Conservation (phyloP, 371 early-diverging fungal species). For the Mortierella sp. region DNA sequence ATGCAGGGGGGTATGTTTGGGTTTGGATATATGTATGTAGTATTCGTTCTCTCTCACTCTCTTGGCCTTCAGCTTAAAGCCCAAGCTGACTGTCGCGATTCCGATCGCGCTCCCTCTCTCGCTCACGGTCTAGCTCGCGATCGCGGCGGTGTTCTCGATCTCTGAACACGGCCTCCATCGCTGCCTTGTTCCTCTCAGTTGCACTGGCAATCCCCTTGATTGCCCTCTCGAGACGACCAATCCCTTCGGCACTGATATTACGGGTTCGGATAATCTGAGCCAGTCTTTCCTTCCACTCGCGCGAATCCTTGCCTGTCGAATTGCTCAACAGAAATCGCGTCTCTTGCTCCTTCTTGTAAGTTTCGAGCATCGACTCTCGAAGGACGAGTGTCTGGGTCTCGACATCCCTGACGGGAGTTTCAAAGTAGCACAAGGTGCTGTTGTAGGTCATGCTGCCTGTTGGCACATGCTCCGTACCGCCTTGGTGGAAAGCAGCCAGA, state of each 20-base stretch:
- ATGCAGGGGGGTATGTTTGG: too few relatives aligned
- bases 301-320: constrained; percentile 46
- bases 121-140: constrained; percentile 30
- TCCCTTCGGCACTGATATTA: constrained; percentile 36
- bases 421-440: constrained; percentile 46
- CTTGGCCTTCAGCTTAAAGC: neutral
- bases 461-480: constrained; percentile 51
- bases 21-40: neutral
- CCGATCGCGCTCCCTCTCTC: constrained; percentile 27
- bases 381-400: constrained; percentile 30
- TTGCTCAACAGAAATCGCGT: constrained; percentile 49
- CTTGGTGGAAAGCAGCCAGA: constrained; percentile 47
- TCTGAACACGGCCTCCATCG: constrained; percentile 39
- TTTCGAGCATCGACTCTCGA: constrained; percentile 49
- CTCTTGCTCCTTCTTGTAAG: constrained; percentile 55
- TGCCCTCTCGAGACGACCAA: constrained; percentile 37
- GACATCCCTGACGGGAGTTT: constrained; percentile 31
- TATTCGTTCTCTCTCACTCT: neutral
- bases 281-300: constrained; percentile 54
- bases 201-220: constrained; percentile 39
- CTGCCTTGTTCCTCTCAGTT: constrained; percentile 41
- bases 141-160: constrained; percentile 49
- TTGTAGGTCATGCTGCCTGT: constrained; percentile 36
- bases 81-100: constrained; percentile 18
- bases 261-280: constrained; percentile 49